These are phyloP conservation scores for Candida xyloterini DNA, from an alignment of 805 yeast genomes.

Conservation along the genomic window DNA sequence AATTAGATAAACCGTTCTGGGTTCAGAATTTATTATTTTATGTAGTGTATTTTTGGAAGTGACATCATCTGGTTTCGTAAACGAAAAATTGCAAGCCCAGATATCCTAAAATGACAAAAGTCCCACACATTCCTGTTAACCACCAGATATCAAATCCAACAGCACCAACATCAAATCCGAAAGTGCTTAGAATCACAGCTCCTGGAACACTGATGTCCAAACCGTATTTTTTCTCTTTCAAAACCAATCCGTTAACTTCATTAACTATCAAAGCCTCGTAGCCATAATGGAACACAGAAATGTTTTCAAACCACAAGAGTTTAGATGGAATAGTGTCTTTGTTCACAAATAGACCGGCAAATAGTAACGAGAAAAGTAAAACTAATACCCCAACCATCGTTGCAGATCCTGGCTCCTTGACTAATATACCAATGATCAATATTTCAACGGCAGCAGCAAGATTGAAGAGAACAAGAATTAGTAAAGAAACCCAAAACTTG, in stretches of 20 bases:
- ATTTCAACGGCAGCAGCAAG: conserved; percentile 82
- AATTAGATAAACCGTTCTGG: background rate
- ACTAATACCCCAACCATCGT: conserved; percentile 84
- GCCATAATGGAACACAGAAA: conserved; percentile 92
- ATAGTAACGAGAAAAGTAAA: conserved; percentile 77
- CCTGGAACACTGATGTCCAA: conserved; percentile 95
- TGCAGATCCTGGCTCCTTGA: conserved; percentile 89
- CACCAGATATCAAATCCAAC: conserved; percentile 62
- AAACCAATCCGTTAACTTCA: conserved; percentile 82
- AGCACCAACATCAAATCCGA: conserved; percentile 87
- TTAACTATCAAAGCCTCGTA: conserved; percentile 90
- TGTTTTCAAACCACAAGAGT: conserved; percentile 72
- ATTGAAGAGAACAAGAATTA: conserved; percentile 77
- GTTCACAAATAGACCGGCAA: conserved; percentile 92
- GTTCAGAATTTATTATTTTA: conserved; percentile 3
- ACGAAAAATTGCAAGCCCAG: conserved; percentile 68
- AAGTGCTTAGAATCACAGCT: conserved; percentile 91
- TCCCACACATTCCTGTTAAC: conserved; percentile 52
- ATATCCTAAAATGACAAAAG: conserved; percentile 70
- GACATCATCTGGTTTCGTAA: conserved; percentile 61
- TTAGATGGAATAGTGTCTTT: conserved; percentile 52
- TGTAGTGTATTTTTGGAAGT: background rate
- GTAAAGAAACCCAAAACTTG: conserved; percentile 67
- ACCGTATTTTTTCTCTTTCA: conserved; percentile 88
- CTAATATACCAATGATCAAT: conserved; percentile 79